These are phyloP conservation scores for Apiospora kogelbergensis DNA, from an alignment of 2,329 filamentous ascomycete genomes.

Conservation along the genomic window DNA sequence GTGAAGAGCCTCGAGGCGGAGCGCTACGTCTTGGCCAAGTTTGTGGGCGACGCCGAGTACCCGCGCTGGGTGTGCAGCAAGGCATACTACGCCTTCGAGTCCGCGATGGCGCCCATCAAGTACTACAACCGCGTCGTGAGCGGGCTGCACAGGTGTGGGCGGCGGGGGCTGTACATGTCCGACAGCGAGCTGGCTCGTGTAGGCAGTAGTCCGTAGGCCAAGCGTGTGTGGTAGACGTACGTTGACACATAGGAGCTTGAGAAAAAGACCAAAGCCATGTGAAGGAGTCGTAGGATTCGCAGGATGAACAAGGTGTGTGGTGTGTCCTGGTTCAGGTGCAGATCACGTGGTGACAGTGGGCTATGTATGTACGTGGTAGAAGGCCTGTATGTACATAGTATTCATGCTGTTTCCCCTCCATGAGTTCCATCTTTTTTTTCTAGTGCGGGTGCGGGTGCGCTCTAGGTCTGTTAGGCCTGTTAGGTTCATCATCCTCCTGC, in stretches of 20 bases:
- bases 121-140: constrained; percentile 6
- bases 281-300: not conserved
- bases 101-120: not conserved
- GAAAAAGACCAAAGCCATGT: not conserved
- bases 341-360: constrained; percentile 7
- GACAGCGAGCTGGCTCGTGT: not conserved
- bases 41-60: not conserved
- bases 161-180: not conserved
- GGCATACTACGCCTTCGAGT: constrained; percentile 2
- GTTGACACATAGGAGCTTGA: not conserved
- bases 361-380: not conserved
- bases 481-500: not conserved
- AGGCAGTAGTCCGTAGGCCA: not conserved
- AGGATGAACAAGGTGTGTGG: not conserved
- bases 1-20: not conserved
- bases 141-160: not conserved
- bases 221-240: too few relatives aligned
- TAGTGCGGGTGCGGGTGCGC: not conserved
- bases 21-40: not conserved
- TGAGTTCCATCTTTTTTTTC: not conserved
- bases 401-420: not conserved
- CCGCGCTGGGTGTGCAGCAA: constrained; percentile 2
- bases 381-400: too few relatives aligned
- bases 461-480: not conserved
- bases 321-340: not conserved